Percentiles rank a stretch among this genome's conserved stretches.
phyloP scores from a whole-genome alignment of 1,139 yeast genomes.

The Lodderomyces theae region DNA sequence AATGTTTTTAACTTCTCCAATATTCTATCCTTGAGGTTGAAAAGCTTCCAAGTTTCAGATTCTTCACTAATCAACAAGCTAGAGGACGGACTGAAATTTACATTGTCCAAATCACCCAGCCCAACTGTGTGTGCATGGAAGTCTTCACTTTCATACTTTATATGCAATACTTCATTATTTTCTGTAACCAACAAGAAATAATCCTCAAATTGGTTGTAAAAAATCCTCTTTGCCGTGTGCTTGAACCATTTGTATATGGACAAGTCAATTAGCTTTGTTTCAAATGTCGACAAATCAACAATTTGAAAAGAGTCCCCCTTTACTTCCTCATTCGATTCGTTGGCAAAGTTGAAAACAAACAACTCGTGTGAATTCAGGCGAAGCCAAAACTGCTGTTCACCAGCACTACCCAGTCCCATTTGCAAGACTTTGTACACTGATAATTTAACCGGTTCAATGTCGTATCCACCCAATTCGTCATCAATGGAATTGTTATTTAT shows the following conservation, averaged over 20 bases:
- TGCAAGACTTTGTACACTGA: constrained; percentile 35
- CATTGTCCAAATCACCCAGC: constrained; percentile 7
- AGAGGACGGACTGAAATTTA: constrained; percentile 27
- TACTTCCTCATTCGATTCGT: constrained; percentile 14
- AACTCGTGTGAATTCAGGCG: constrained; percentile 41
- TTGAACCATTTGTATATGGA: constrained; percentile 33
- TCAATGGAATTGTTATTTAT: constrained; percentile 29
- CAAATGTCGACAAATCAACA: constrained; percentile 33
- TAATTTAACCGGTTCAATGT: constrained; percentile 29
- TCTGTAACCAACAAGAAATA: constrained; percentile 33
- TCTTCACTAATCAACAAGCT: constrained; percentile 22
- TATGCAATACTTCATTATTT: constrained; percentile 28
- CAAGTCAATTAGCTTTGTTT: constrained; percentile 29
- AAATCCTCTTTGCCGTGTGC: constrained; percentile 21
- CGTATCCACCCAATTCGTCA: constrained; percentile 29
- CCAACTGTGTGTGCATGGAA: constrained; percentile 13
- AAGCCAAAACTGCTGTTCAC: constrained; percentile 35
- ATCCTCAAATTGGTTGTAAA: constrained; percentile 27
- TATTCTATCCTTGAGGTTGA: constrained; percentile 15
- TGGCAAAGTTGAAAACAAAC: constrained; percentile 28
- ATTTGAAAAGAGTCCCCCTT: constrained; percentile 26
- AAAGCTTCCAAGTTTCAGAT: constrained; percentile 15
- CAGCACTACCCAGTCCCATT: constrained; percentile 27
- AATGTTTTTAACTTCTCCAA: constrained; percentile 15
- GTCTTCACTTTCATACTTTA: constrained; percentile 20